Evolutionary conservation across 306 rosid species (phyloP).

Genomic region (Hippophae rhamnoides): DNA sequence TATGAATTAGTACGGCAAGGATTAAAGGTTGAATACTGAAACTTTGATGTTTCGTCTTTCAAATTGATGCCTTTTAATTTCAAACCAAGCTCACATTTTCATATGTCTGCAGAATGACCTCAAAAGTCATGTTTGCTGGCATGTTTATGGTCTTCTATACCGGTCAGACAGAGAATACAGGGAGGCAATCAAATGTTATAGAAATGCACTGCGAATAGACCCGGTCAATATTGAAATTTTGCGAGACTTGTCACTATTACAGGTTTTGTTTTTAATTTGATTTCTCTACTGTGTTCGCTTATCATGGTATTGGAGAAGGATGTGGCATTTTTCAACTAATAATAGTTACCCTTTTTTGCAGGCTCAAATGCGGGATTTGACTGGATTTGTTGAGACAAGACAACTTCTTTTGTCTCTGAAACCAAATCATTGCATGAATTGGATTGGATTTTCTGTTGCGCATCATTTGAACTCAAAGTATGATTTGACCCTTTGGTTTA

Average conservation of each 20-base stretch:
- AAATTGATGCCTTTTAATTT: slow-evolving; percentile 15
- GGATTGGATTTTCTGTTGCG: slow-evolving; percentile 96
- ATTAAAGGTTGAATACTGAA: slow-evolving; percentile 54
- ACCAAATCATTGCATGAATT: slow-evolving; percentile 98
- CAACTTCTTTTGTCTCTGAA: slow-evolving; percentile 83
- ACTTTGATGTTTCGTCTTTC: slow-evolving; percentile 8
- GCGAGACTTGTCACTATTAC: slow-evolving; percentile 83
- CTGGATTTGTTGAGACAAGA: slow-evolving; percentile 96
- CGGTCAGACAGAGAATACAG: slow-evolving; percentile 98
- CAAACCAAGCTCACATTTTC: slow-evolving; percentile 16
- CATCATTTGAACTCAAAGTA: slow-evolving; percentile 92
- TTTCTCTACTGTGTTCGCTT: slow-evolving; percentile 12
- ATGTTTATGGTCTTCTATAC: slow-evolving; percentile 92
- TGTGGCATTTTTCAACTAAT: slow-evolving; percentile 2
- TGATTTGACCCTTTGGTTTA: slow-evolving; percentile 15
- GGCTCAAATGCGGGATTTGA: slow-evolving; percentile 98
- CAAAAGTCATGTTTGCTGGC: slow-evolving; percentile 99
- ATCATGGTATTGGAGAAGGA: background rate
- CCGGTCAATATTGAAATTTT: slow-evolving; percentile 96
- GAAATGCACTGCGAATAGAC: slow-evolving; percentile 86
- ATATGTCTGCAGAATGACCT: slow-evolving; percentile 73
- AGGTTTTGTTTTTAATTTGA: slow-evolving; percentile 36
- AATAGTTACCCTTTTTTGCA: slow-evolving; percentile 18
- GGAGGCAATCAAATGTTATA: slow-evolving; percentile 94
- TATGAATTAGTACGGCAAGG: slow-evolving; percentile 93